A percentile compares a stretch with the other conserved stretches of the same genome.
phyloP scores from a whole-genome alignment of 169 alveolate genomes.

The Plasmodium gaboni region DNA sequence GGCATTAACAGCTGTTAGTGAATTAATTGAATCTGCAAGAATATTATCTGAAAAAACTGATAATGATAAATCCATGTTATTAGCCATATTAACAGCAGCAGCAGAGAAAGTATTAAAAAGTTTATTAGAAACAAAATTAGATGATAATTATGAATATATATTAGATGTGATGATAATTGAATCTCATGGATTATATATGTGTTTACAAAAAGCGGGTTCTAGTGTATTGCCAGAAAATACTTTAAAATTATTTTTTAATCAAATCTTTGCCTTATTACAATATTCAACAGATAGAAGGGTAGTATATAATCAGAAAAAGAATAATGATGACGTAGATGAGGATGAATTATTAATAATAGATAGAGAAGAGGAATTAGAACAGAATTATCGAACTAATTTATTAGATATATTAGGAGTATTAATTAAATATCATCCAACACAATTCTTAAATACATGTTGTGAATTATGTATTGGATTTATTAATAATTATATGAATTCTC shows the following conservation, averaged over 20 bases:
- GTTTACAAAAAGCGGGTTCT: slow-evolving; percentile 87
- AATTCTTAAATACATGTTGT: slow-evolving; percentile 84
- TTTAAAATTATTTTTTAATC: slow-evolving; percentile 53
- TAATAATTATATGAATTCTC: slow-evolving; percentile 74
- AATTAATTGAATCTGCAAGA: slow-evolving; percentile 87
- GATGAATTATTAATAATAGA: slow-evolving; percentile 83
- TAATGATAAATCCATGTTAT: slow-evolving; percentile 78
- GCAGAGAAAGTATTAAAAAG: slow-evolving; percentile 72
- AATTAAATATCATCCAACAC: slow-evolving; percentile 87
- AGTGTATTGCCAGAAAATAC: slow-evolving; percentile 79
- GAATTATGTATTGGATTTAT: slow-evolving; percentile 80
- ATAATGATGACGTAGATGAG: slow-evolving; percentile 84
- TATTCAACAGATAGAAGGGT: slow-evolving; percentile 70
- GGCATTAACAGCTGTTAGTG: slow-evolving; percentile 87
- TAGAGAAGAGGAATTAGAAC: slow-evolving; percentile 87
- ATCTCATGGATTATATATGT: slow-evolving; percentile 83
- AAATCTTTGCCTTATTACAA: slow-evolving; percentile 45
- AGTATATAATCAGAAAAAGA: slow-evolving; percentile 80
- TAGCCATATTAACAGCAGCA: slow-evolving; percentile 79
- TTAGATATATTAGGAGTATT: slow-evolving; percentile 86
- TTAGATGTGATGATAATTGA: slow-evolving; percentile 82
- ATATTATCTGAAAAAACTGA: slow-evolving; percentile 80
- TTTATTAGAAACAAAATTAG: slow-evolving; percentile 57
- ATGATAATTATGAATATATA: slow-evolving; percentile 74
- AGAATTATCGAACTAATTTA: slow-evolving; percentile 83